phyloP scores from a whole-genome alignment of 805 yeast species.

The Spathaspora gorwiae region DNA sequence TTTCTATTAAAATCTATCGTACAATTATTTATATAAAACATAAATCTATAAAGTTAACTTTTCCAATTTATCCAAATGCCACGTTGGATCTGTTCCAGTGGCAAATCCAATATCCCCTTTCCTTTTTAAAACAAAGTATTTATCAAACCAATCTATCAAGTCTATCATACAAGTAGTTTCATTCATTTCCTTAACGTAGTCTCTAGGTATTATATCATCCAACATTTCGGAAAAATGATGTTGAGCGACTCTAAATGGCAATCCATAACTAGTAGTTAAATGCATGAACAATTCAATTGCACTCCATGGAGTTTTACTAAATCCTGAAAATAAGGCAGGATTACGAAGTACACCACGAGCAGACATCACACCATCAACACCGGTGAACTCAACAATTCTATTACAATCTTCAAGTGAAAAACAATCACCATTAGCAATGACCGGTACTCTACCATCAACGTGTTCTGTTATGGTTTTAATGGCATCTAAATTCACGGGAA shows the following conservation, averaged over 20 bases:
- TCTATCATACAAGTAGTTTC: slow-evolving; percentile 52
- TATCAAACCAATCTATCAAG: slow-evolving; percentile 80
- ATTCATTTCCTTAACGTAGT: slow-evolving; percentile 53
- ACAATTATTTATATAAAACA: not conserved
- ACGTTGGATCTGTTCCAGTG: slow-evolving; percentile 27
- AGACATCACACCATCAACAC: slow-evolving; percentile 92
- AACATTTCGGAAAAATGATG: slow-evolving; percentile 90
- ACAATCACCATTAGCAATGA: slow-evolving; percentile 98
- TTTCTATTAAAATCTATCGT: not conserved
- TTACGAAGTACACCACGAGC: slow-evolving; percentile 83
- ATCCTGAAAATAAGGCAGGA: slow-evolving; percentile 85
- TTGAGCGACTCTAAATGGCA: slow-evolving; percentile 79
- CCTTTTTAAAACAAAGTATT: slow-evolving; percentile 59
- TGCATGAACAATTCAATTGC: slow-evolving; percentile 84
- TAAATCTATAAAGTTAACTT: slow-evolving; percentile 1
- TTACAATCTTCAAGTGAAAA: slow-evolving; percentile 61
- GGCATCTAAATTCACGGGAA: slow-evolving; percentile 80
- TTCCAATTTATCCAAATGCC: slow-evolving; percentile 5
- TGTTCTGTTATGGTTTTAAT: slow-evolving; percentile 58
- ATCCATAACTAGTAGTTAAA: slow-evolving; percentile 70
- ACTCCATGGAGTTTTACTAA: slow-evolving; percentile 77
- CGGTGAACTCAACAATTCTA: slow-evolving; percentile 58
- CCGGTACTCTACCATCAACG: slow-evolving; percentile 53
- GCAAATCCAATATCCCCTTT: slow-evolving; percentile 71
- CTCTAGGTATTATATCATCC: slow-evolving; percentile 41